These are phyloP conservation scores for Myriosclerotinia duriaeana DNA, from an alignment of 2,329 filamentous ascomycete genomes.

Conservation along the genomic window DNA sequence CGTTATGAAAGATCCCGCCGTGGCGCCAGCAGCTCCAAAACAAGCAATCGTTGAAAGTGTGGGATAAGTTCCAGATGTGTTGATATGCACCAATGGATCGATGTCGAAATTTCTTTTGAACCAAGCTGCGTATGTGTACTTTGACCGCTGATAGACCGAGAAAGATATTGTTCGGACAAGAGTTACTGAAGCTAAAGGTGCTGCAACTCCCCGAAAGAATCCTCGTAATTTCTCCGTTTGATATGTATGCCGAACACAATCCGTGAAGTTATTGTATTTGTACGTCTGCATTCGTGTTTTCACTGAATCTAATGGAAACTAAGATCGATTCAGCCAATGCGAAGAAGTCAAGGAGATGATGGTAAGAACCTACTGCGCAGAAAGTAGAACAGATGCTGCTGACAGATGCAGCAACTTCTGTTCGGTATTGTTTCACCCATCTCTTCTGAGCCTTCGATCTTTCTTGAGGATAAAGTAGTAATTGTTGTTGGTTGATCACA, in stretches of 20 bases:
- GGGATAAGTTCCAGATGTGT: constrained; percentile 67
- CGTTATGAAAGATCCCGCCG: constrained; percentile 76
- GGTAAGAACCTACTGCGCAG: constrained; percentile 53
- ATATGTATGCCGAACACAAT: constrained; percentile 76
- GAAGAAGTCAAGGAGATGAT: neutral
- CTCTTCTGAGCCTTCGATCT: constrained; percentile 42
- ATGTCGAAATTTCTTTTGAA: constrained; percentile 65
- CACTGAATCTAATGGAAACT: constrained; percentile 81
- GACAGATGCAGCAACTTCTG: constrained; percentile 74
- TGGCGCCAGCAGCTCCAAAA: constrained; percentile 75
- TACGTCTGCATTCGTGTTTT: constrained; percentile 91
- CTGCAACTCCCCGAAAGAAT: constrained; percentile 80
- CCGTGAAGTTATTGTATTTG: constrained; percentile 70
- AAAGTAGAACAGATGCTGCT: constrained; percentile 78
- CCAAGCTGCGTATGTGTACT: constrained; percentile 70
- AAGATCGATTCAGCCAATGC: constrained; percentile 23
- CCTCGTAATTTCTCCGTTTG: constrained; percentile 68
- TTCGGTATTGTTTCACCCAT: constrained; percentile 75
- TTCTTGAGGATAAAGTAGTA: constrained; percentile 23
- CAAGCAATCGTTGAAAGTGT: constrained; percentile 71
- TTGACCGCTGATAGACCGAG: constrained; percentile 75
- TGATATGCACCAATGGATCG: constrained; percentile 72
- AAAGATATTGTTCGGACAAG: constrained; percentile 76
- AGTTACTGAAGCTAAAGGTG: constrained; percentile 77
- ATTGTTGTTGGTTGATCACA: constrained; percentile 30